Conservation (phyloP, 257 asterid genomes). For the Salvia hispanica region DNA sequence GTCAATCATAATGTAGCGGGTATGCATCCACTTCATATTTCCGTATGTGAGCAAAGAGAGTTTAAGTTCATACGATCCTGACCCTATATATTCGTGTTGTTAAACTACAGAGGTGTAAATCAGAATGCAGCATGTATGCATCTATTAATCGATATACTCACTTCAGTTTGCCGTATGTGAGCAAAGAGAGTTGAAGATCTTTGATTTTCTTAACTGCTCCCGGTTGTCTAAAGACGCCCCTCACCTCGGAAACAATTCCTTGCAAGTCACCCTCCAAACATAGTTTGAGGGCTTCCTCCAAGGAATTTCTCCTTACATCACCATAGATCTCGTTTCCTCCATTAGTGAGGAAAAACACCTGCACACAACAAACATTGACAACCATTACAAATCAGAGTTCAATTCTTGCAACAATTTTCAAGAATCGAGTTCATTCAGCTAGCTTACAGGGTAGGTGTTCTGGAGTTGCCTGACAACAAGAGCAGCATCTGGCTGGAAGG, state of each 20-base stretch:
- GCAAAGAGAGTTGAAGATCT: conserved; percentile 65
- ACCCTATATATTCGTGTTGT: too few species aligned
- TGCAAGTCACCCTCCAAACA: conserved; percentile 84
- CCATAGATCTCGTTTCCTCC: conserved; percentile 74
- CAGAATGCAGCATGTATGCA: not conserved
- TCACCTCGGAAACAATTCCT: conserved; percentile 89
- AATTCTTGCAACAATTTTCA: not conserved
- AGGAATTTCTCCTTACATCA: conserved; percentile 73
- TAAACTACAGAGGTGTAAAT: too few species aligned
- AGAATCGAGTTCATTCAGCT: not conserved
- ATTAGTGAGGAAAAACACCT: conserved; percentile 89
- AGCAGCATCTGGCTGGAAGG: conserved; percentile 92
- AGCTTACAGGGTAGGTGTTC: conserved; percentile 64
- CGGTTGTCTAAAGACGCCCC: conserved; percentile 74
- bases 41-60: too few species aligned
- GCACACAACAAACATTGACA: not conserved
- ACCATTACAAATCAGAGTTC: too few species aligned
- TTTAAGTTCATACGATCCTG: too few species aligned
- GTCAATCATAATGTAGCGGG: too few species aligned
- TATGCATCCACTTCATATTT: too few species aligned
- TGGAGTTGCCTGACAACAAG: conserved; percentile 65
- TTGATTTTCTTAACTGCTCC: conserved; percentile 73
- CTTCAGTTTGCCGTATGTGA: conserved; percentile 89
- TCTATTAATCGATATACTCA: conserved; percentile 34
- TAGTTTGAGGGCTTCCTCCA: conserved; percentile 80